Base-by-base conservation (phyloP, 73 alveolate genomes). In the Durusdinium trenchii region DNA sequence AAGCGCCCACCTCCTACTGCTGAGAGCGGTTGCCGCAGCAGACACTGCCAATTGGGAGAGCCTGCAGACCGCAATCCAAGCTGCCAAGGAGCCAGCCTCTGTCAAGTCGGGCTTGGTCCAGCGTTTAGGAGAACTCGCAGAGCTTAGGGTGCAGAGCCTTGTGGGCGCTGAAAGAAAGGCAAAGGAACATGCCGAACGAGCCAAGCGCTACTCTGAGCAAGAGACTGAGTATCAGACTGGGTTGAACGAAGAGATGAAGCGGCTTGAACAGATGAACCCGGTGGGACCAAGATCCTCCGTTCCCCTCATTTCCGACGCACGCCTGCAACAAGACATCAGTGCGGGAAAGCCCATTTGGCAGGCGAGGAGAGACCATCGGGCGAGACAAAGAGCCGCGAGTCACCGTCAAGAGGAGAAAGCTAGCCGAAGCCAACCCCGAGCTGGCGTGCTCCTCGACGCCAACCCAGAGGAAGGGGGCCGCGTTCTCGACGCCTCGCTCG, bases 291-390 rank as follows among this genome's bases (percentile, higher is more conserved):
- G 91, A 20, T 9, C 91, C 12, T 28, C 30, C 2, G 69, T 47
- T 6, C 91, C 91, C 12, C 18, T 81, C 10, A 35, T 81, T 1
- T 26, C 91, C 1, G 47, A 18, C 14, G 47, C 28, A 18, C 91
- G 91, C 1, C 69, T 81, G 3, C 3, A 48, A 3, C 30, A 10
- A 9, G 91, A 81, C 20, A 81, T 81, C n/a, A 48, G 6, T 30
- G 71, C 91, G 3, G 91, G 91, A 47, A 81, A 1, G 69, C n/a
- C n/a, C 1, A 81, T 81, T 28, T 81, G 91, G 91, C 91, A 81
- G 32, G 91, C 91, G 3, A 1, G 91, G 26, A 26, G 91, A 2
- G 91, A 81, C n/a, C 91, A 81, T 28, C 45, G 91, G 50, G 91
- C 91, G 3, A 14, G 91, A 18, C 50, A 47, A 35, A 23, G 91